Percentiles rank a stretch among this genome's conserved stretches.
Evolutionary conservation across 108 stramenopile species (phyloP).

Genomic region (Fragilaria radians): DNA sequence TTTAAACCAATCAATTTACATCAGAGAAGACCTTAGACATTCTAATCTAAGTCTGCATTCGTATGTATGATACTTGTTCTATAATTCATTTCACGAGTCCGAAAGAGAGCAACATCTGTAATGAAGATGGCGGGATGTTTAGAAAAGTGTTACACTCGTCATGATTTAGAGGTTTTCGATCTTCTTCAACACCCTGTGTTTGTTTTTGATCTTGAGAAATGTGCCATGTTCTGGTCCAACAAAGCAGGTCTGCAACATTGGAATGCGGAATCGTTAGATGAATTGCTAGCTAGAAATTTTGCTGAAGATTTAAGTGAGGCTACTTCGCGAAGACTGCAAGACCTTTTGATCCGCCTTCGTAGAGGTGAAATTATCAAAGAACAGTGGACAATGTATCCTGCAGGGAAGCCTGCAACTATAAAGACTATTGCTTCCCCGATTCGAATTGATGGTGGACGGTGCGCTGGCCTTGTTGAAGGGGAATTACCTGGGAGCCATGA

Average conservation of each 20-base stretch:
- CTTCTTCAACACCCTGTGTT: constrained; percentile 26
- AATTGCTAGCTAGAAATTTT: constrained; percentile 15
- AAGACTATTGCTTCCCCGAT: constrained; percentile 15
- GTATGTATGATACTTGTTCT: too few species aligned
- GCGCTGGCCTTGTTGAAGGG: constrained; percentile 15
- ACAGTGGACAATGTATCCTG: constrained; percentile 40
- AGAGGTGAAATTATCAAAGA: constrained; percentile 19
- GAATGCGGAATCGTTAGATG: constrained; percentile 17
- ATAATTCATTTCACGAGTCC: too few species aligned
- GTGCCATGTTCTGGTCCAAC: constrained; percentile 33
- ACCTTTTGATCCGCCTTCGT: constrained; percentile 15
- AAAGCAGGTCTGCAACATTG: constrained; percentile 15
- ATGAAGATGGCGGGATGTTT: too few species aligned
- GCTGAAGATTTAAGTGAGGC: constrained; percentile 10
- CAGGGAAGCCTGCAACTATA: constrained; percentile 24
- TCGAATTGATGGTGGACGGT: constrained; percentile 10
- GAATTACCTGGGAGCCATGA: constrained; percentile 1
- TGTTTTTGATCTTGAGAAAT: constrained; percentile 27
- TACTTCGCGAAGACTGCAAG: constrained; percentile 17
- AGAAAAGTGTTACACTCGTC: constrained; percentile 5
- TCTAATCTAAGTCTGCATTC: too few species aligned
- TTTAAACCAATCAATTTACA: too few species aligned
- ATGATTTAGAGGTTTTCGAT: constrained; percentile 20
- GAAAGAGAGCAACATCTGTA: too few species aligned
- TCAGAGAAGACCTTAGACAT: too few species aligned